A percentile compares a stretch with the other conserved stretches of the same genome.
Conservation (phyloP, 140 eudicot genomes). For the Flaveria floridana region DNA sequence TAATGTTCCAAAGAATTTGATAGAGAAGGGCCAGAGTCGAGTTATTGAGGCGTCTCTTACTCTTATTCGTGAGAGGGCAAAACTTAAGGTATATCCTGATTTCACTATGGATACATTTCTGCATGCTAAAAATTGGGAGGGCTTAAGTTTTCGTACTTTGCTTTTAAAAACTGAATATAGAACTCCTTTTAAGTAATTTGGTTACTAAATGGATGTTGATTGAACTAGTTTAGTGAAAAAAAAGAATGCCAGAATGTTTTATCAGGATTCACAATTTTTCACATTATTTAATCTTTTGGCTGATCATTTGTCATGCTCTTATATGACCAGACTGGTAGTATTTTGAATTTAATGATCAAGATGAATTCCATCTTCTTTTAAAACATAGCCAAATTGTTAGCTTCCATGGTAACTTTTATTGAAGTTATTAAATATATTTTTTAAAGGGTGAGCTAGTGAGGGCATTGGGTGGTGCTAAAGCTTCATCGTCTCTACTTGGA, state of each 20-base stretch:
- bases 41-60: slow-evolving; percentile 96
- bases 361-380: neutral
- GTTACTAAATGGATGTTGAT: neutral
- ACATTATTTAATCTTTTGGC: neutral
- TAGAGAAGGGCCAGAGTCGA: slow-evolving; percentile 78
- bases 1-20: slow-evolving; percentile 66
- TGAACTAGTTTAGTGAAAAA: slow-evolving; percentile 2
- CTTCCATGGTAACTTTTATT: neutral
- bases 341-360: neutral
- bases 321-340: slow-evolving; percentile 8
- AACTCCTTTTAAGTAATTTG: neutral
- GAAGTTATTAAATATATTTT: neutral
- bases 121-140: neutral
- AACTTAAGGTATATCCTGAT: slow-evolving; percentile 65
- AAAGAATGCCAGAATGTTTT: neutral
- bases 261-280: neutral
- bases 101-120: neutral
- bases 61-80: slow-evolving; percentile 96
- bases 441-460: slow-evolving; percentile 81
- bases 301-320: slow-evolving; percentile 9
- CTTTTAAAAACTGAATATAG: neutral
- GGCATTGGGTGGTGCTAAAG: slow-evolving; percentile 85
- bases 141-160: neutral
- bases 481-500: slow-evolving; percentile 86
- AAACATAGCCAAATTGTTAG: neutral